Evolutionary conservation across 768 basidiomycete species (phyloP), one percentile per base, ranked within the genome.

Genomic region (Crepidotus variabilis): DNA sequence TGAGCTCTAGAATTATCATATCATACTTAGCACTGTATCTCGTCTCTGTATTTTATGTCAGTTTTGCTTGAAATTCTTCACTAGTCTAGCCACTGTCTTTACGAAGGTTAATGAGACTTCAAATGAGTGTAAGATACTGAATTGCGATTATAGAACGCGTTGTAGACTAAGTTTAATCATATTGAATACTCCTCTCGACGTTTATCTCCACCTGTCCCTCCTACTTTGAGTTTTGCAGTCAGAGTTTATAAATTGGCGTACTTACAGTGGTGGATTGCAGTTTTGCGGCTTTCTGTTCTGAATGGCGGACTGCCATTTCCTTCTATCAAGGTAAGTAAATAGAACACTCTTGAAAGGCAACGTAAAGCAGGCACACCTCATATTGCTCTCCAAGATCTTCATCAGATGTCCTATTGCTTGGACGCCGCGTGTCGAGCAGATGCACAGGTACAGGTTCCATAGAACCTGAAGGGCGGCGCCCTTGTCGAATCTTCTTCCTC

Each of bases 161-260:
- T 36, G 35, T 36, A 36, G 16, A 36, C n/a, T n/a, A n/a, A n/a
- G n/a, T n/a, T 36, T 36, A 36, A 23, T 60, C 59, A 45, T 64
- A 64, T 35, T 61, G 62, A 7, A 65, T 55, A 47, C 58, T 65
- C 34, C 56, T 47, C 51, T 61, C 56, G 13, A 65, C 61, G 53
- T 61, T 65, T 33, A 65, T 61, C 50, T 63, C 61, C 13, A 65
- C 52, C 54, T 65, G 22, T 8, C 20, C 5, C 36, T 6, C 18
- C 22, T 51, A 14, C 50, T n/a, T 51, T 28, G n/a, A 51, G 32
- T 16, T 24, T 51, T 28, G 33, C 14, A 14, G 28, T 18, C 18
- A 8, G 22, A 20, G 22, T 48, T 8, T 48, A 48, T 8, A n/a
- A n/a, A n/a, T n/a, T n/a, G n/a, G n/a, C n/a, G n/a, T n/a, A 52